Evolutionary conservation across 192 early-diverging fungal genomes (phyloP), one percentile per base, ranked within the genome.

Genomic region (Dimargaris verticillata): DNA sequence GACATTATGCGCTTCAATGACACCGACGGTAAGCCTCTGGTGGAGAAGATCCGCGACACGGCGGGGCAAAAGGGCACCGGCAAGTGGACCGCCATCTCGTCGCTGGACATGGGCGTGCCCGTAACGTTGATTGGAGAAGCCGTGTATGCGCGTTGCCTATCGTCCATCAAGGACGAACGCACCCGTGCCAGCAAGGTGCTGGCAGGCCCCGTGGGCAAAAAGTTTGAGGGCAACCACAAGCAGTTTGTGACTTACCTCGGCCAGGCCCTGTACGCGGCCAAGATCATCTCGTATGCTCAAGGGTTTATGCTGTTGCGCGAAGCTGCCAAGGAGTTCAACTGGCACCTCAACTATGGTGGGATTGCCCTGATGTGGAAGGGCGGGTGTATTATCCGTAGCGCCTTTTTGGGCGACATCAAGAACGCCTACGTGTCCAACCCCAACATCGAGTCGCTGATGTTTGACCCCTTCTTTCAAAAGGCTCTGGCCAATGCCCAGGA

Each of bases 351-450:
- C 85, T 88, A 91, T 70, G 92, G 90, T 44, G 91, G 90, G 55
- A 98, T 98, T 76, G 92, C 95, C 53, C 77, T 98, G 29, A 98
- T 98, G 95, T 98, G 95, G 95, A 84, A 92, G 61, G 95, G 95
- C 61, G 95, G 95, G 48, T 98, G 95, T 81, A 98, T 98, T 65
- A 98, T 98, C 73, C 88, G 95, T 67, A 87, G 84, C 62, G 89
- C 81, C 55, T 98, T 98, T 83, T 79, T 98, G 64, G 89, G 92
- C 52, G 90, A 98, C 74, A 98, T 98, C 80, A 94, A 88, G 75
- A 80, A 85, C 61, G 95, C 95, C 28, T 98, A 91, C 81, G 83
- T 78, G 69, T 80, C 69, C 60, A 88, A 95, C 81, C 86, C 87
- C 63, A 62, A 80, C 22, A 81, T 98, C 28, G 83, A 88, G 72